phyloP scores from a whole-genome alignment of 116 monocot species.

The Iris pallida region DNA sequence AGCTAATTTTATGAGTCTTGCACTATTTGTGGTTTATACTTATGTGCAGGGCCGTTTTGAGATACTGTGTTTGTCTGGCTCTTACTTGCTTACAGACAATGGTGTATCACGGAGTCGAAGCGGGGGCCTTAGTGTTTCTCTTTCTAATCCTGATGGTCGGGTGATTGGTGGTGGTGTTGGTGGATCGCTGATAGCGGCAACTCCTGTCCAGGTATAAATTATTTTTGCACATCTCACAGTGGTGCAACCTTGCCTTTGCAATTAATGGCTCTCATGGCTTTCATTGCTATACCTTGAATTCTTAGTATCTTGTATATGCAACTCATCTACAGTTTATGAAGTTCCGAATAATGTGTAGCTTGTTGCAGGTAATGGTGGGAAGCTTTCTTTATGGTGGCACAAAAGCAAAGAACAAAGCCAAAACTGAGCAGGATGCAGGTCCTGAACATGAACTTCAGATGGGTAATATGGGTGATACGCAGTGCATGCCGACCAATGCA shows the following conservation, averaged over 20 bases:
- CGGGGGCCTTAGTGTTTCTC: conserved; percentile 66
- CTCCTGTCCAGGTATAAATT: conserved; percentile 62
- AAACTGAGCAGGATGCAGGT: conserved; percentile 12
- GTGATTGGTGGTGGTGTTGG: conserved; percentile 78
- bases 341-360: no score
- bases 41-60: conserved; percentile 71
- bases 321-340: no score
- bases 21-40: background rate
- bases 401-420: conserved; percentile 38
- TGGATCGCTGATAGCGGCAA: conserved; percentile 69
- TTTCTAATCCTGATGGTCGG: conserved; percentile 67
- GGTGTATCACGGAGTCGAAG: conserved; percentile 43
- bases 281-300: no score
- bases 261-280: no score
- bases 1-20: background rate
- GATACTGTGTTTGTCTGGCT: conserved; percentile 75
- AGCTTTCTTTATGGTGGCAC: conserved; percentile 46
- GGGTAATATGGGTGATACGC: conserved; percentile 15
- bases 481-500: conserved; percentile 2
- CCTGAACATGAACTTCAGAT: background rate
- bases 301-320: no score
- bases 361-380: conserved; percentile 55
- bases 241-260: no score
- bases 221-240: background rate
- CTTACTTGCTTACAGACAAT: conserved; percentile 46